Conservation (phyloP, 805 yeast species). For the Kodamaea sagamina region DNA sequence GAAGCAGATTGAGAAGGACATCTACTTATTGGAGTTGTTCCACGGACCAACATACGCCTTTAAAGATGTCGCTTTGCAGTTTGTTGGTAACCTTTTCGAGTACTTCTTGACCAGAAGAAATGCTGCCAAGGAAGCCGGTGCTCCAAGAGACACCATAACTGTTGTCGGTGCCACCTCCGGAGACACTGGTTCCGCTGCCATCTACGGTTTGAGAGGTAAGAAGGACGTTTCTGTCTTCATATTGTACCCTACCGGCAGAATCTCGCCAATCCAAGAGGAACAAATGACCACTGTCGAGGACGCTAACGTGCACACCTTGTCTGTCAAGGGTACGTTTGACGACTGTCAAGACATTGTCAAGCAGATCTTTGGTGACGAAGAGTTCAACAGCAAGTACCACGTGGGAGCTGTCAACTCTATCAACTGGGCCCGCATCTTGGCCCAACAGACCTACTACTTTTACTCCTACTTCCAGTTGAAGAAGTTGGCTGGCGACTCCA, state of each 20-base stretch:
- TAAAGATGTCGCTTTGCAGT: slow-evolving; percentile 97
- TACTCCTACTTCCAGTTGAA: slow-evolving; percentile 82
- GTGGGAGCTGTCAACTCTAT: slow-evolving; percentile 98
- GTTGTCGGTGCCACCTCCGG: slow-evolving; percentile 99
- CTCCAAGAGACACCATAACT: slow-evolving; percentile 76
- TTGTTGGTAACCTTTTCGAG: slow-evolving; percentile 95
- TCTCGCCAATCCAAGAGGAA: slow-evolving; percentile 95
- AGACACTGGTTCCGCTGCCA: slow-evolving; percentile 99
- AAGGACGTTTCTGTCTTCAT: slow-evolving; percentile 97
- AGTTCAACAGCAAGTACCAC: slow-evolving; percentile 86
- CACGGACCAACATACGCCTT: slow-evolving; percentile 99
- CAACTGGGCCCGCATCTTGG: slow-evolving; percentile 98
- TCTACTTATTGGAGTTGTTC: slow-evolving; percentile 86
- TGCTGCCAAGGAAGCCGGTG: slow-evolving; percentile 45
- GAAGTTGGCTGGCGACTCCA: slow-evolving; percentile 28
- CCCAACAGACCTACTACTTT: slow-evolving; percentile 97
- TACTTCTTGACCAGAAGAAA: slow-evolving; percentile 82
- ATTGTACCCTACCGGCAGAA: slow-evolving; percentile 94
- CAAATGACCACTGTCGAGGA: slow-evolving; percentile 98
- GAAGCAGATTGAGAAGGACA: slow-evolving; percentile 55
- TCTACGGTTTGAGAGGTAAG: slow-evolving; percentile 95
- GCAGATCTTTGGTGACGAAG: slow-evolving; percentile 84
- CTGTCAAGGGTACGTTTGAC: slow-evolving; percentile 95
- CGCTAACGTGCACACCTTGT: slow-evolving; percentile 88
- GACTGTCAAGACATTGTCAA: slow-evolving; percentile 98